These are phyloP conservation scores for Stephania cephalantha DNA, from an alignment of 164 flowering plant species.

Conservation along the genomic window DNA sequence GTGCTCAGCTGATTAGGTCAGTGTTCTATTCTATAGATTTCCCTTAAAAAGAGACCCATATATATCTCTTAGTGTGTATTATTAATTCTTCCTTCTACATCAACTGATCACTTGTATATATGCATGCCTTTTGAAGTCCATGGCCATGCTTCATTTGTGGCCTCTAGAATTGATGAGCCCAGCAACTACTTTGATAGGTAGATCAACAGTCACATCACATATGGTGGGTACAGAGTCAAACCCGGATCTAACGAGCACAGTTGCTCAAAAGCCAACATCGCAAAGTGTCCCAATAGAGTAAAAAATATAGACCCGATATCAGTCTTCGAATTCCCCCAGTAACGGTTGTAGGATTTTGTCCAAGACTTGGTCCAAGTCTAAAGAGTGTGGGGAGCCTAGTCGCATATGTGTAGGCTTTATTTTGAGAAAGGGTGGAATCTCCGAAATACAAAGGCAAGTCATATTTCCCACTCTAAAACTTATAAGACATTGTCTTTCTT, in stretches of 20 bases:
- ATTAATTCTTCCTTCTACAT: not conserved
- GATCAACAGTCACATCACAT: not conserved
- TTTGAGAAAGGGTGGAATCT: too few species aligned
- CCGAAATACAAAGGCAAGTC: too few species aligned
- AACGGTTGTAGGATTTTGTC: too few species aligned
- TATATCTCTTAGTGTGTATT: not conserved
- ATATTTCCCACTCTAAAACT: too few species aligned
- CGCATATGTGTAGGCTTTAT: too few species aligned
- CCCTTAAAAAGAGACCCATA: not conserved
- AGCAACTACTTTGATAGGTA: not conserved
- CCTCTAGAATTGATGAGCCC: not conserved
- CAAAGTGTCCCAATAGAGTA: not conserved
- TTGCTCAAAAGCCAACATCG: not conserved
- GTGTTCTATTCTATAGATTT: not conserved
- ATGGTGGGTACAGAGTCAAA: not conserved
- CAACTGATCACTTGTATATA: not conserved
- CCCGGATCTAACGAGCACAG: not conserved
- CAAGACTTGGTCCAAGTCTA: too few species aligned
- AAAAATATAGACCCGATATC: too few species aligned
- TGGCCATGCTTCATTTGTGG: not conserved
- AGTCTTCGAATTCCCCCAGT: too few species aligned
- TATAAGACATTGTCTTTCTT: too few species aligned
- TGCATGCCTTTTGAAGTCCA: not conserved
- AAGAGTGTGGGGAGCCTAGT: too few species aligned
- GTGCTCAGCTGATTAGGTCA: not conserved